Base-by-base conservation (phyloP, 169 alveolate genomes). In the Miamiensis avidus region DNA sequence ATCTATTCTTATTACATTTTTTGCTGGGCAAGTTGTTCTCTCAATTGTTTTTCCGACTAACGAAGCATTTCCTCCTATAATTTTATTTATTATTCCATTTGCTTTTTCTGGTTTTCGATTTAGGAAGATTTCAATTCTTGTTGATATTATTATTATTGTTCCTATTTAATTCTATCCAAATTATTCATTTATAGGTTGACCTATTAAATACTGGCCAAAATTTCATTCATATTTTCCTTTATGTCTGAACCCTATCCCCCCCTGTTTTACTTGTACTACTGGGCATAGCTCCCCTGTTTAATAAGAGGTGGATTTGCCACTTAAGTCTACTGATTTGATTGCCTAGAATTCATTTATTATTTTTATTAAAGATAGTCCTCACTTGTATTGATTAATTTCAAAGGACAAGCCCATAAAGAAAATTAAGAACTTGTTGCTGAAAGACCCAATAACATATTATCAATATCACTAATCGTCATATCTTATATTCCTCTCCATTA, bases 401-500 rank as follows among this genome's bases (percentile, higher is more conserved):
- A 64, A 49, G 84, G 84, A 49, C 84, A 79, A 29, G 77, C 84
- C 84, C 84, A 79, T n/a, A 79, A 65, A 1, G 77, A 65, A 79
- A 79, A 79, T 4, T 11, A 20, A 16, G 34, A 79, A 34, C 29
- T 16, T 29, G 65, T 34, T 29, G 74, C 34, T 28, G 84, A 34
- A 64, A 79, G 16, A 29, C 91, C 91, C 1, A 87, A 29, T 31
- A 87, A 11, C 76, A 81, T 76, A 1, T 75, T 83, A 31, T 84
- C 85, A 6, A 34, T 73, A 0, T 78, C 84, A 25, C 83, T 31
- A 30, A 75, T 64, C 27, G 73, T 33, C n/a, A 89, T 0, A 82
- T 89, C 93, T 74, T 34, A 76, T 16, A 89, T 84, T 64, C 88
- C 89, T 84, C 87, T 86, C 90, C 94, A 90, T n/a, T 65, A 31